Percentiles rank a stretch among this genome's conserved stretches.
phyloP scores from a whole-genome alignment of 257 asterid species.

The Scutellaria barbata region DNA sequence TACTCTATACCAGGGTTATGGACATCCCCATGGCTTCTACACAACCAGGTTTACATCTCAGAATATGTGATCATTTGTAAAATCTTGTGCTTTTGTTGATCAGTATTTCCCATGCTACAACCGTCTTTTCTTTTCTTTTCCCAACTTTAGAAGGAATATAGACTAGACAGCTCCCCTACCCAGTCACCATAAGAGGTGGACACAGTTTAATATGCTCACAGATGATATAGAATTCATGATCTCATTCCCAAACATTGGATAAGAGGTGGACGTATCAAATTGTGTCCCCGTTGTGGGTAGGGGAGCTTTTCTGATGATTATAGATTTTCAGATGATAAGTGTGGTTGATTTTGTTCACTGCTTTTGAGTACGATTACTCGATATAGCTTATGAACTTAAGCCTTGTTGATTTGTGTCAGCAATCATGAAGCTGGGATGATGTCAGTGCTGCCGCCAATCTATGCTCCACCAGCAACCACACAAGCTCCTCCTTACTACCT shows the following conservation, averaged over 20 bases:
- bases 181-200: too few species aligned
- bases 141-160: too few species aligned
- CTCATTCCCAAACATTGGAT: too few species aligned
- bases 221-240: too few species aligned
- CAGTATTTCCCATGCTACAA: not conserved
- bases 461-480: conserved; percentile 42
- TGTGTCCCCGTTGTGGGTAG: too few species aligned
- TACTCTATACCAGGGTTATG: conserved; percentile 65
- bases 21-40: conserved; percentile 58
- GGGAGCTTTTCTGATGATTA: too few species aligned
- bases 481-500: conserved; percentile 56
- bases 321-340: too few species aligned
- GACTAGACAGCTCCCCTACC: too few species aligned
- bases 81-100: not conserved
- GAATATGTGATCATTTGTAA: not conserved
- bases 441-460: conserved; percentile 41
- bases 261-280: too few species aligned
- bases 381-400: conserved; percentile 8
- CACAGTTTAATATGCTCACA: too few species aligned
- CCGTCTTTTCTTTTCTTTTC: too few species aligned
- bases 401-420: conserved; percentile 46
- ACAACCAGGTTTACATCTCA: conserved; percentile 56
- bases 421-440: conserved; percentile 50
- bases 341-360: not conserved
- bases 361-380: not conserved